phyloP scores from a whole-genome alignment of 257 asterid species.

The Capsicum baccatum region DNA sequence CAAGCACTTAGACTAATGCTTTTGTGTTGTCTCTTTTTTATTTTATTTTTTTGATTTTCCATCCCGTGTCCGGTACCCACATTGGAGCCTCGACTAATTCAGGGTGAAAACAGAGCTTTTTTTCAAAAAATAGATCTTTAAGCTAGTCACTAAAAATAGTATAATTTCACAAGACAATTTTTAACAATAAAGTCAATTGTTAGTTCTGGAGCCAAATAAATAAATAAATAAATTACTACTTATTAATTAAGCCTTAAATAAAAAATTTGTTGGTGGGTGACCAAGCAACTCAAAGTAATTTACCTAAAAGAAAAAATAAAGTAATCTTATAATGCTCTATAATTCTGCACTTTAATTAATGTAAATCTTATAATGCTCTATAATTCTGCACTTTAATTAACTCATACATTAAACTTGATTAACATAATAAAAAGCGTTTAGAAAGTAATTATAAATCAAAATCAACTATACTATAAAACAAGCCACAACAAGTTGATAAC shows the following conservation, averaged over 20 bases:
- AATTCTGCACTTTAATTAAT: background rate
- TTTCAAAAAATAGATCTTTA: too few relatives aligned
- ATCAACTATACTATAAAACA: background rate
- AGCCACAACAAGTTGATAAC: background rate
- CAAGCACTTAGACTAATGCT: too few relatives aligned
- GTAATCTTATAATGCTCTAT: background rate
- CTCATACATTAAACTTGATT: background rate
- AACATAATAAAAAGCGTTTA: background rate
- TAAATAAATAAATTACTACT: too few relatives aligned
- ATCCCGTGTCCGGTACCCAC: too few relatives aligned
- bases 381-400: background rate
- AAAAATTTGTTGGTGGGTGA: background rate
- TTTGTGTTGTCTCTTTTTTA: too few relatives aligned
- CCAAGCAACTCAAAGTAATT: too few relatives aligned
- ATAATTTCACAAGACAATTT: background rate
- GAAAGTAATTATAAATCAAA: background rate
- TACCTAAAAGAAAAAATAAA: too few relatives aligned
- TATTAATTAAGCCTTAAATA: background rate
- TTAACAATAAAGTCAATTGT: background rate
- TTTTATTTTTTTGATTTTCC: too few relatives aligned
- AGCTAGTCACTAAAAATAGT: background rate
- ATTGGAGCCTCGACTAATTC: too few relatives aligned
- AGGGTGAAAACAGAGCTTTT: too few relatives aligned
- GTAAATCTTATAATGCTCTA: background rate
- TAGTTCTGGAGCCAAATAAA: too few relatives aligned